Evolutionary conservation across 106 monocot genomes (phyloP), one percentile per base, ranked within the genome.

Genomic region (Phalaenopsis aphrodite): DNA sequence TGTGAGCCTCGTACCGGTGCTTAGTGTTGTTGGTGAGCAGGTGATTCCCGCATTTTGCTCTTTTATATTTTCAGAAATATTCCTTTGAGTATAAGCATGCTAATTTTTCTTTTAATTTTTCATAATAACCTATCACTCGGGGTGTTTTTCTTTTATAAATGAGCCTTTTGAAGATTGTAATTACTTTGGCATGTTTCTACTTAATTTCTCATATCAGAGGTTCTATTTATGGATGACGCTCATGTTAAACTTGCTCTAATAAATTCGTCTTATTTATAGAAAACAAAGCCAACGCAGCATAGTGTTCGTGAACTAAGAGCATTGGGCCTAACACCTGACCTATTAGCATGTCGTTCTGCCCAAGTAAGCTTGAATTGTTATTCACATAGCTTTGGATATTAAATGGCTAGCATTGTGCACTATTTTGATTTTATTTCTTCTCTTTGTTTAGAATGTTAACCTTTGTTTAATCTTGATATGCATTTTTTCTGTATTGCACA

Each of bases 271-370:
- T 73, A 76, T n/a, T 77, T 84, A 14, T 79, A 93, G 93, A 93
- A 93, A 88, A 93, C 93, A 69, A 93, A 93, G 83, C 93, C 93
- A 56, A 93, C 93, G 41, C 93, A 93, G 76, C 93, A 93, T 79
- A 93, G 93, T 73, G 93, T 93, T 42, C 86, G 93, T 78, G 93
- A 93, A 82, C 61, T 93, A 76, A 84, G 93, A 78, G 86, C 93
- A 67, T 77, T 93, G 73, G 93, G 93, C 77, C 81, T 93, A 88
- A 90, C 88, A 61, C 93, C 93, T 76, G 90, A 93, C 67, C 78
- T 93, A 67, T 69, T 93, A 45, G 90, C 85, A 41, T 93, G 93
- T 68, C 89, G 93, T 15, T 93, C 93, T 42, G 85, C 88, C 23
- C 88, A 93, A 88, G 93, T 93, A 86, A 68, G 42, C 43, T 64